A percentile compares a stretch with the other conserved stretches of the same genome.
phyloP scores from a whole-genome alignment of 352 stramenopile species.

The Thalassiosira ordinaria region DNA sequence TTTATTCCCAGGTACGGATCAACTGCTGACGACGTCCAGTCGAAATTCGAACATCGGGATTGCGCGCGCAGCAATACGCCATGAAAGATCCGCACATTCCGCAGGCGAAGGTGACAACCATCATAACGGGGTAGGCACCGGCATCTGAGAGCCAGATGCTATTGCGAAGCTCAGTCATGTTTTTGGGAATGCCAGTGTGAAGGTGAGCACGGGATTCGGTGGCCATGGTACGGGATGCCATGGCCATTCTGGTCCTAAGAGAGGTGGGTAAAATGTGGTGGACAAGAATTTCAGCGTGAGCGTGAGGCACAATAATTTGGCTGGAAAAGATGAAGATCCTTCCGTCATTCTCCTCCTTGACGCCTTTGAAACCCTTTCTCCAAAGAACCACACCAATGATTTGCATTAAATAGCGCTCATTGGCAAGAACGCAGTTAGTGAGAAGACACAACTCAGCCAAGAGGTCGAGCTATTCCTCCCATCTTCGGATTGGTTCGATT shows the following conservation, averaged over 20 bases:
- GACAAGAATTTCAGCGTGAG: neutral
- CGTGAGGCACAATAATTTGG: too few relatives aligned
- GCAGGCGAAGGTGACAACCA: constrained; percentile 7
- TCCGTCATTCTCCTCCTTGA: too few relatives aligned
- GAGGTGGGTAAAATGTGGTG: neutral
- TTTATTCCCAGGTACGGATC: constrained; percentile 27
- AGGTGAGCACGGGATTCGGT: constrained; percentile 53
- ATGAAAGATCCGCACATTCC: constrained; percentile 17
- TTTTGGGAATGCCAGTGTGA: constrained; percentile 43
- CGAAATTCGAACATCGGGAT: constrained; percentile 20
- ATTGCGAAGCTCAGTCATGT: constrained; percentile 45
- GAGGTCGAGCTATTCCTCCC: too few relatives aligned
- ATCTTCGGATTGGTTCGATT: too few relatives aligned
- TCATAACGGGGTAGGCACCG: constrained; percentile 64
- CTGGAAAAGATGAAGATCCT: too few relatives aligned
- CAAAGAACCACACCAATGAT: too few relatives aligned
- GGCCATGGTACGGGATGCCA: constrained; percentile 33
- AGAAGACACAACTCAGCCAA: too few relatives aligned
- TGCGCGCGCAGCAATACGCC: neutral
- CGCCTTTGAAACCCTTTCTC: too few relatives aligned
- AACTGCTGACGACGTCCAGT: constrained; percentile 20
- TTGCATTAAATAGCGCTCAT: too few relatives aligned
- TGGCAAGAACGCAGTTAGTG: too few relatives aligned
- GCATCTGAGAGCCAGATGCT: constrained; percentile 65
- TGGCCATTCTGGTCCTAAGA: constrained; percentile 20